These are phyloP conservation scores for Endocalyx cinctus DNA, from an alignment of 2,329 filamentous ascomycete species.

Conservation along the genomic window DNA sequence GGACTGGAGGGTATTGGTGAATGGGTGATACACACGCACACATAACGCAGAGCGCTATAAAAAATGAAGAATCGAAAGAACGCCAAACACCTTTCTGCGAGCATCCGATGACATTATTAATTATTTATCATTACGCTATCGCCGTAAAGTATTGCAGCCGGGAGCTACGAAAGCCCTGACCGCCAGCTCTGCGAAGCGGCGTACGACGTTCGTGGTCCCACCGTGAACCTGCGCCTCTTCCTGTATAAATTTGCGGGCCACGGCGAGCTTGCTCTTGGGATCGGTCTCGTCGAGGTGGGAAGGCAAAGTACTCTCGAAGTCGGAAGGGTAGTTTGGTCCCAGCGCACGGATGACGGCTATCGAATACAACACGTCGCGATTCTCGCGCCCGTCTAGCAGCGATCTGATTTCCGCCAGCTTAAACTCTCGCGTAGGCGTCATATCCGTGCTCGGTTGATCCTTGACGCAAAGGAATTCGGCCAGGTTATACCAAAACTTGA, in stretches of 20 bases:
- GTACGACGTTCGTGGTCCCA: conserved; percentile 71
- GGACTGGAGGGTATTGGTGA: too few species aligned
- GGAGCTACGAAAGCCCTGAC: conserved; percentile 54
- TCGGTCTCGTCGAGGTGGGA: conserved; percentile 63
- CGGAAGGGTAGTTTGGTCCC: conserved; percentile 59
- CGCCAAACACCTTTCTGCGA: conserved; percentile 72
- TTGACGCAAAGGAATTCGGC: conserved; percentile 64
- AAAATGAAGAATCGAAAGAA: too few species aligned
- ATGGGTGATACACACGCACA: too few species aligned
- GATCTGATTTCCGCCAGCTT: conserved; percentile 61
- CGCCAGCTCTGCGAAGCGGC: conserved; percentile 65
- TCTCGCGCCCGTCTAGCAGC: conserved; percentile 75
- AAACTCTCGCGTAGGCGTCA: conserved; percentile 57
- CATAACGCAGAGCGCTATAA: too few species aligned
- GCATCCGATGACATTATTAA: conserved; percentile 49
- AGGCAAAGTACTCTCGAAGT: conserved; percentile 51
- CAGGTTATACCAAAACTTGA: conserved; percentile 79
- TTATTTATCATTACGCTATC: conserved; percentile 7
- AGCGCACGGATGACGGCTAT: conserved; percentile 76
- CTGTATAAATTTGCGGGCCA: conserved; percentile 66
- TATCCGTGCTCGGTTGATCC: conserved; percentile 49
- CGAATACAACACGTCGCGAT: conserved; percentile 85
- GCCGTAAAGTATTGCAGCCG: conserved; percentile 40
- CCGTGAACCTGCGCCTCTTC: conserved; percentile 58
- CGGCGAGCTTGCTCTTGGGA: conserved; percentile 60